A percentile compares a stretch with the other conserved stretches of the same genome.
phyloP scores from a whole-genome alignment of 2,329 filamentous ascomycete species.

The Pleurostoma richardsiae region DNA sequence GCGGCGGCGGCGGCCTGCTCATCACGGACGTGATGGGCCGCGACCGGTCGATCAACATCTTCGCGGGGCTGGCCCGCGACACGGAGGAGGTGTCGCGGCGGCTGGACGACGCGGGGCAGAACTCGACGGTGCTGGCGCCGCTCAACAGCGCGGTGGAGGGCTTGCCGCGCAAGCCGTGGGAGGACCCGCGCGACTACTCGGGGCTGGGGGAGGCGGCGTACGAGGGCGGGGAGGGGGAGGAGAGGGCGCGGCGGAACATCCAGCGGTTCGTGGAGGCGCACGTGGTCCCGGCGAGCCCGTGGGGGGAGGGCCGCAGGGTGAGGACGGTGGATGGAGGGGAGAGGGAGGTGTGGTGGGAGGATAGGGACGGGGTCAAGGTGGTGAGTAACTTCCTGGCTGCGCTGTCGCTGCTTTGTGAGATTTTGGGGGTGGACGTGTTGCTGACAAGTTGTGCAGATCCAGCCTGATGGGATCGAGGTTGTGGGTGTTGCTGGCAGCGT shows the following conservation, averaged over 20 bases:
- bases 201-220: conserved; percentile 66
- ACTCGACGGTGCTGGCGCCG: conserved; percentile 84
- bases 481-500: conserved; percentile 69
- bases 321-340: conserved; percentile 57
- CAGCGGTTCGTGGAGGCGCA: conserved; percentile 81
- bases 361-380: conserved; percentile 59
- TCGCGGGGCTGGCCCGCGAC: conserved; percentile 75
- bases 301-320: conserved; percentile 62
- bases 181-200: conserved; percentile 68
- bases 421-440: not conserved
- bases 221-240: conserved; percentile 66
- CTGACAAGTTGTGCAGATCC: conserved; percentile 45
- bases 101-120: conserved; percentile 59
- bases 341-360: conserved; percentile 78
- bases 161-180: conserved; percentile 84
- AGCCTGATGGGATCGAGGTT: conserved; percentile 77
- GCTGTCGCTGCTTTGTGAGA: not conserved
- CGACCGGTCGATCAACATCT: conserved; percentile 75
- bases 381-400: conserved; percentile 36
- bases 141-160: conserved; percentile 74
- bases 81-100: conserved; percentile 63
- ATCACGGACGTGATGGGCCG: conserved; percentile 82
- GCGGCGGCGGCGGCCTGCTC: conserved; percentile 48
- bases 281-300: conserved; percentile 70
- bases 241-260: conserved; percentile 73